Evolutionary conservation across 2,329 filamentous ascomycete genomes (phyloP), one percentile per base, ranked within the genome.

Genomic region (Fusarium humuli): DNA sequence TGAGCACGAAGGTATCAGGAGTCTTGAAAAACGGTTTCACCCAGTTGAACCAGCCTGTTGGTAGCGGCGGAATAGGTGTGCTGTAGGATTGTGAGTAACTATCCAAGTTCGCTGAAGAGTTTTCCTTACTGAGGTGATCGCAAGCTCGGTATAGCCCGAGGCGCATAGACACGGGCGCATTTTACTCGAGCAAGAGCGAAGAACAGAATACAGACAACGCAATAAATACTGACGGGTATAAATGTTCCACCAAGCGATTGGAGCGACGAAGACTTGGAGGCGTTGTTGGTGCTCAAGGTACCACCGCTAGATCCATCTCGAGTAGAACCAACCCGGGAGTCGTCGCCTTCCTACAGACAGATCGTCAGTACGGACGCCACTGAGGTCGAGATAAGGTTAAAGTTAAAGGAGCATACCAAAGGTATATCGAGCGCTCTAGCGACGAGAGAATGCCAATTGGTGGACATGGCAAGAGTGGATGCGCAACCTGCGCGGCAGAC

Each of bases 1-100:
- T 93, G 23, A 98, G 88, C 27, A 94, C 89, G 76, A 93, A 94
- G 42, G 90, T 90, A 78, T 98, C 94, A 6, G 87, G 86, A 45
- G 88, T 86, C 73, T 86, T 87, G 82, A 88, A 91, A 81, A 93
- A 92, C 14, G 86, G 83, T 12, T 81, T 81, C 61, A 94, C 79
- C 92, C 92, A 94, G 72, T 91, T 88, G 73, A 92, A 82, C 47
- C 89, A 78, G 57, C 91, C 90, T 27, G 78, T 83, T 5, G 90
- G 88, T 0, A 91, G 83, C 3, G 82, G 76, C 23, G 88, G 88
- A 14, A 86, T 87, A 34, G 90, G 87, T 66, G 89, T 83, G 69
- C 85, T 87, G 20, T 56, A 13, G 32, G 40, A 44, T 41, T 45
- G 23, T 44, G 8, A 61, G 75, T 61, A 49, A 80, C 76, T 40